These are phyloP conservation scores for Ceratobasidium sp. DNA, from an alignment of 1,284 basidiomycete species.

Conservation along the genomic window DNA sequence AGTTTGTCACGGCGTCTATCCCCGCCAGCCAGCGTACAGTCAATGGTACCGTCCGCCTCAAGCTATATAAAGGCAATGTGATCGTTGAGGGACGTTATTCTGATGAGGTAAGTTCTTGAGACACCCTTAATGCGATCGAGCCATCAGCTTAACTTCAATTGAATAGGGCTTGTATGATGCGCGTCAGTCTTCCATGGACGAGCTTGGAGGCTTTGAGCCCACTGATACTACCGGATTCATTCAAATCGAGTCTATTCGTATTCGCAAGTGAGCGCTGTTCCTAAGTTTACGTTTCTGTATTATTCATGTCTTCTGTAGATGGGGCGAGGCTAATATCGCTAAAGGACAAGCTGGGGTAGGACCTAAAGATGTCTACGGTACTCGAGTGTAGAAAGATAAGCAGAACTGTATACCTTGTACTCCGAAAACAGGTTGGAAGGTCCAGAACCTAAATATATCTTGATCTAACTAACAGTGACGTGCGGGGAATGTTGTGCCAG, in stretches of 20 bases:
- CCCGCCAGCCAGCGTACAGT: conserved; percentile 95
- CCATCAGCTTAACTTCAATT: conserved; percentile 2
- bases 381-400: conserved; percentile 55
- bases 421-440: too few relatives aligned
- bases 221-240: conserved; percentile 94
- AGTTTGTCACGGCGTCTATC: conserved; percentile 90
- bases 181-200: conserved; percentile 98
- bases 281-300: conserved; percentile 45
- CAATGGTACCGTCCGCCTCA: conserved; percentile 90
- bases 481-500: neutral
- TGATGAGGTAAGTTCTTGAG: conserved; percentile 69
- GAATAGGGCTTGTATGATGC: conserved; percentile 91
- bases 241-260: conserved; percentile 92
- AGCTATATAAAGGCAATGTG: conserved; percentile 97
- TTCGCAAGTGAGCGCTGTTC: conserved; percentile 81
- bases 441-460: neutral
- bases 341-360: conserved; percentile 82
- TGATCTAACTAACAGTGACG: neutral
- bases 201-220: conserved; percentile 96
- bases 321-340: conserved; percentile 85
- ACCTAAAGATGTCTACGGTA: conserved; percentile 81
- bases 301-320: conserved; percentile 58
- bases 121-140: neutral
- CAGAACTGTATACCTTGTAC: too few relatives aligned
- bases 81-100: conserved; percentile 93